Conservation (phyloP, 2,329 filamentous ascomycete species). For the Penicillium sp. region DNA sequence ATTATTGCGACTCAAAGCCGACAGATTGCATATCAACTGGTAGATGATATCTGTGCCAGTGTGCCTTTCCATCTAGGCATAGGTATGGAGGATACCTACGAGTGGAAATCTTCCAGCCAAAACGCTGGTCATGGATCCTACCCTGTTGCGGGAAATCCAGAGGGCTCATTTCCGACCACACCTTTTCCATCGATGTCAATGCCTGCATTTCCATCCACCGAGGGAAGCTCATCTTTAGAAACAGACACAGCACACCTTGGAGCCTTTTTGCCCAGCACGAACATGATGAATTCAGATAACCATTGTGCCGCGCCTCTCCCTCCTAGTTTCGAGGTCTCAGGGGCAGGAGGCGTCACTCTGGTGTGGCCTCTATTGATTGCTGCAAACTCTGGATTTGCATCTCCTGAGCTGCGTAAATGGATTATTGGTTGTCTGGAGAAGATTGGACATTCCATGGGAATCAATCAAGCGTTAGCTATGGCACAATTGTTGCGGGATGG, state of each 20-base stretch:
- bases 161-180: background rate
- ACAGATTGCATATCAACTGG: background rate
- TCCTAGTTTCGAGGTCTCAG: slow-evolving; percentile 1
- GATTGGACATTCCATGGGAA: slow-evolving; percentile 14
- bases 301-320: background rate
- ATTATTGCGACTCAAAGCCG: slow-evolving; percentile 1
- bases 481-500: slow-evolving; percentile 8
- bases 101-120: background rate
- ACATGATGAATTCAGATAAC: background rate
- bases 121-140: background rate
- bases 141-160: background rate
- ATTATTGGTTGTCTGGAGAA: slow-evolving; percentile 11
- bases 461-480: slow-evolving; percentile 15
- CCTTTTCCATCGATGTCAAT: background rate
- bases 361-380: slow-evolving; percentile 15
- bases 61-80: slow-evolving; percentile 13
- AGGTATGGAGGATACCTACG: background rate
- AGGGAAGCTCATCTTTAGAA: background rate
- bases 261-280: background rate
- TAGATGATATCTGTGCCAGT: slow-evolving; percentile 15
- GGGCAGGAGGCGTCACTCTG: slow-evolving; percentile 7
- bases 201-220: background rate
- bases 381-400: slow-evolving; percentile 6
- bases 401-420: slow-evolving; percentile 3
- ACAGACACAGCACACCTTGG: background rate